Evolutionary conservation across 2,329 filamentous ascomycete species (phyloP).

Genomic region (Trichothecium sympodiale): DNA sequence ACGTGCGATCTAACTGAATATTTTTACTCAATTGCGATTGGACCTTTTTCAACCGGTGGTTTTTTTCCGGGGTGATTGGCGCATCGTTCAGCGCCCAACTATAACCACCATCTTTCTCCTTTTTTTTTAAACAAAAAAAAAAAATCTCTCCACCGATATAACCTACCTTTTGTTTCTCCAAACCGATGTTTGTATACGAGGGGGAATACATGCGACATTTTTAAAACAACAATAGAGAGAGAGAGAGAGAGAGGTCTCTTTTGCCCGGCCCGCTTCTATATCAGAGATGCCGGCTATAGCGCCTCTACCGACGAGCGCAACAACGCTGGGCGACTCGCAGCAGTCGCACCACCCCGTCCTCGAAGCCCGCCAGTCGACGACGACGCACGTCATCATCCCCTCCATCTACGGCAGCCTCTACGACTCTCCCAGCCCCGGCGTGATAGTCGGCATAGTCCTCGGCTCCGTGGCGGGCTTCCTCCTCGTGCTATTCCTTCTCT

Average conservation of each 20-base stretch:
- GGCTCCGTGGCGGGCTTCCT: slow-evolving; percentile 38
- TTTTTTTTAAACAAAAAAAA: no score
- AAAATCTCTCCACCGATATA: background rate
- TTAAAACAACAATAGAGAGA: no score
- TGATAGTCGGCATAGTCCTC: slow-evolving; percentile 32
- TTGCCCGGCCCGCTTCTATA: no score
- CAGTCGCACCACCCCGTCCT: slow-evolving; percentile 6
- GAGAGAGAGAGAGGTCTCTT: no score
- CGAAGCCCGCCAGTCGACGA: slow-evolving; percentile 9
- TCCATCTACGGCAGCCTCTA: slow-evolving; percentile 20
- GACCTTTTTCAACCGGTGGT: no score
- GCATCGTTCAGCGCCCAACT: no score
- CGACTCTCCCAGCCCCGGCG: slow-evolving; percentile 30
- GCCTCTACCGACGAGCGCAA: slow-evolving; percentile 2
- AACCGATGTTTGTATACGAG: slow-evolving; percentile 3
- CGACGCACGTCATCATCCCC: slow-evolving; percentile 20
- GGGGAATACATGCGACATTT: slow-evolving; percentile 51
- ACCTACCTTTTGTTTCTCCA: background rate
- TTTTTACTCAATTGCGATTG: no score
- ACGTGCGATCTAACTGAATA: no score
- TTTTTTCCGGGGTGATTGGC: no score
- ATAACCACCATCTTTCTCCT: no score
- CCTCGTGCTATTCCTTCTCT: slow-evolving; percentile 39
- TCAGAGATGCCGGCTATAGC: no score
- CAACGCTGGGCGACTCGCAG: background rate